phyloP scores from a whole-genome alignment of 495 filamentous ascomycete genomes.

The Ascodesmis nigricans region DNA sequence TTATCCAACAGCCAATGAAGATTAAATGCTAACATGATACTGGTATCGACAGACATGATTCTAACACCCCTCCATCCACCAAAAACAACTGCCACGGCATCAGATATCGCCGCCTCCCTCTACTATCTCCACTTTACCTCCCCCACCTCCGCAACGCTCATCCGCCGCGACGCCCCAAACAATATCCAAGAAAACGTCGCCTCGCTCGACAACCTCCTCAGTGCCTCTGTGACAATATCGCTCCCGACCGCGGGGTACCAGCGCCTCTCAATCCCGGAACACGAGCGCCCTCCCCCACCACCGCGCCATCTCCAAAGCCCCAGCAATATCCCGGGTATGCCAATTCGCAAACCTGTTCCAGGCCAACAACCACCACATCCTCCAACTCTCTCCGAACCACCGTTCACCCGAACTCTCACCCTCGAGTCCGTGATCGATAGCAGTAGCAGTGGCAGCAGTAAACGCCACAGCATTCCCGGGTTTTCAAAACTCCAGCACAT shows the following conservation, averaged over 20 bases:
- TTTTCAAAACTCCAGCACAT: too few relatives aligned
- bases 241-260: conserved; percentile 25
- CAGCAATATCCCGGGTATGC: neutral
- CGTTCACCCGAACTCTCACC: too few relatives aligned
- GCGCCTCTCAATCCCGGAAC: conserved; percentile 39
- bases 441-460: too few relatives aligned
- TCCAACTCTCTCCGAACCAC: too few relatives aligned
- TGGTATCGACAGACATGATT: conserved; percentile 68
- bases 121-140: conserved; percentile 61
- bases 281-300: conserved; percentile 33
- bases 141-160: conserved; percentile 52
- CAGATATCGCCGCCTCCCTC: conserved; percentile 67
- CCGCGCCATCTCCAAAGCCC: conserved; percentile 5
- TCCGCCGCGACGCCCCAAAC: conserved; percentile 63
- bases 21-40: too few relatives aligned
- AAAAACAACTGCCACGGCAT: conserved; percentile 56
- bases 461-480: too few relatives aligned
- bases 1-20: too few relatives aligned
- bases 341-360: conserved; percentile 1
- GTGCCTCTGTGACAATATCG: conserved; percentile 23
- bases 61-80: conserved; percentile 79
- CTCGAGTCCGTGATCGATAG: too few relatives aligned
- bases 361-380: too few relatives aligned
- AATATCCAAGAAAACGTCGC: conserved; percentile 80
- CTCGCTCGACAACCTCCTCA: conserved; percentile 32